Conservation (phyloP, 2,329 filamentous ascomycete genomes). For the Aspergillus aculeatinus region DNA sequence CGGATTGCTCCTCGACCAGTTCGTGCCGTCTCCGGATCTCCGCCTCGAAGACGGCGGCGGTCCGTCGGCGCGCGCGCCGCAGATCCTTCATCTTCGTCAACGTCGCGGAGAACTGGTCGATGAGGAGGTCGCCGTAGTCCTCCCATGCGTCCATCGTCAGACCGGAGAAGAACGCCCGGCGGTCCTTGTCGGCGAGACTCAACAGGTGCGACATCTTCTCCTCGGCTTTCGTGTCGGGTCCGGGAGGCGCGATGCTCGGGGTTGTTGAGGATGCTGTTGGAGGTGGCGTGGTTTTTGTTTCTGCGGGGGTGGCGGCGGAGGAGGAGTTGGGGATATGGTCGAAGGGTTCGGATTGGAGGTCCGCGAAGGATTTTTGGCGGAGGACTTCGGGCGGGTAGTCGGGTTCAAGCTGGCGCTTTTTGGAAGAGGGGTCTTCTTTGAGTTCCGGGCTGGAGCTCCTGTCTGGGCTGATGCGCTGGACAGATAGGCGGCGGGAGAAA, state of each 20-base stretch:
- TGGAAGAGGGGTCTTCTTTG: slow-evolving; percentile 13
- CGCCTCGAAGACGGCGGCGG: slow-evolving; percentile 54
- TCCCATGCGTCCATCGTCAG: slow-evolving; percentile 60
- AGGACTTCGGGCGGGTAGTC: slow-evolving; percentile 52
- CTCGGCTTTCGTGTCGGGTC: slow-evolving; percentile 24
- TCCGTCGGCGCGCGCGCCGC: slow-evolving; percentile 54
- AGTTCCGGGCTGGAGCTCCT: slow-evolving; percentile 18
- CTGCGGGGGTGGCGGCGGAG: slow-evolving; percentile 15
- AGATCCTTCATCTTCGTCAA: slow-evolving; percentile 53
- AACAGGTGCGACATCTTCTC: slow-evolving; percentile 41
- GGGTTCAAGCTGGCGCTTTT: slow-evolving; percentile 36
- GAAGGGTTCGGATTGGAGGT: slow-evolving; percentile 53
- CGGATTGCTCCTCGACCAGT: slow-evolving; percentile 50
- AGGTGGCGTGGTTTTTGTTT: slow-evolving; percentile 14
- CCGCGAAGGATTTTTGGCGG: slow-evolving; percentile 46
- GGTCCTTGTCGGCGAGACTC: slow-evolving; percentile 38
- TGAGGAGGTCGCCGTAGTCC: slow-evolving; percentile 61
- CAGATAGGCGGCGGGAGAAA: slow-evolving; percentile 30
- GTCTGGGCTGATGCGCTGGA: slow-evolving; percentile 26
- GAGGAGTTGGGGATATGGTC: slow-evolving; percentile 41
- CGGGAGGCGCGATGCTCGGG: slow-evolving; percentile 15
- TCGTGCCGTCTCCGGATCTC: slow-evolving; percentile 56
- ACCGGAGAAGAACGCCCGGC: slow-evolving; percentile 52
- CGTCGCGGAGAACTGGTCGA: slow-evolving; percentile 54
- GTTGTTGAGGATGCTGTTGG: slow-evolving; percentile 21